Conservation (phyloP, 768 basidiomycete species). For the Leccinellum rugosiceps region DNA sequence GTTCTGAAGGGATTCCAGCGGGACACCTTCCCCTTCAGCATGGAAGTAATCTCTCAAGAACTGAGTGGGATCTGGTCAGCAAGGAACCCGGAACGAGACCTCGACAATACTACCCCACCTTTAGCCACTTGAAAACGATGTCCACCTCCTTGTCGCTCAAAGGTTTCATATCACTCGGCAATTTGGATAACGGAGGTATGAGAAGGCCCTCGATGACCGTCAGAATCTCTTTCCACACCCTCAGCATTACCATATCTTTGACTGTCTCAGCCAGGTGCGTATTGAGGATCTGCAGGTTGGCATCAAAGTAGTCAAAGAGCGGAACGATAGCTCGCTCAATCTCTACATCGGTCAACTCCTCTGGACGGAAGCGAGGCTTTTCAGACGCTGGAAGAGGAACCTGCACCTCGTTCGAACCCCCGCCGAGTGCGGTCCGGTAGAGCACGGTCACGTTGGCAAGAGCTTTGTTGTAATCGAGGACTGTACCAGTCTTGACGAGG, state of each 20-base stretch:
- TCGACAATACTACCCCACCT: slow-evolving; percentile 58
- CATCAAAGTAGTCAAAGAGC: slow-evolving; percentile 95
- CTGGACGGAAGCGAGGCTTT: slow-evolving; percentile 73
- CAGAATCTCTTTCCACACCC: slow-evolving; percentile 96
- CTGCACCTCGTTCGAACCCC: slow-evolving; percentile 65
- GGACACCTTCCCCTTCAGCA: slow-evolving; percentile 87
- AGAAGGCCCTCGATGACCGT: slow-evolving; percentile 81
- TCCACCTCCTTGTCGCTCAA: slow-evolving; percentile 95
- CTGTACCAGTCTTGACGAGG: slow-evolving; percentile 60
- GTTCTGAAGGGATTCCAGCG: slow-evolving; percentile 84
- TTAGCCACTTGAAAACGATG: slow-evolving; percentile 98
- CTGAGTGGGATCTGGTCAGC: slow-evolving; percentile 36
- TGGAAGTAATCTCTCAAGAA: slow-evolving; percentile 96
- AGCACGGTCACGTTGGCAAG: slow-evolving; percentile 78
- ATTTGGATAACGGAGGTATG: slow-evolving; percentile 85
- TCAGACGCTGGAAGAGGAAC: slow-evolving; percentile 72
- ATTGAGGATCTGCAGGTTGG: slow-evolving; percentile 87
- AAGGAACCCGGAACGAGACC: background rate
- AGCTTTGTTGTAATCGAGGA: slow-evolving; percentile 87
- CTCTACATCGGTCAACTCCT: slow-evolving; percentile 87
- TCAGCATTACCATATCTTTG: slow-evolving; percentile 88
- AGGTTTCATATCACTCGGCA: slow-evolving; percentile 86
- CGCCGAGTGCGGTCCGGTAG: slow-evolving; percentile 74
- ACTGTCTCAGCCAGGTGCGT: slow-evolving; percentile 80
- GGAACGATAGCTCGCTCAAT: slow-evolving; percentile 90